phyloP scores from a whole-genome alignment of 2,329 filamentous ascomycete species.

The Sporothrix brasiliensis region DNA sequence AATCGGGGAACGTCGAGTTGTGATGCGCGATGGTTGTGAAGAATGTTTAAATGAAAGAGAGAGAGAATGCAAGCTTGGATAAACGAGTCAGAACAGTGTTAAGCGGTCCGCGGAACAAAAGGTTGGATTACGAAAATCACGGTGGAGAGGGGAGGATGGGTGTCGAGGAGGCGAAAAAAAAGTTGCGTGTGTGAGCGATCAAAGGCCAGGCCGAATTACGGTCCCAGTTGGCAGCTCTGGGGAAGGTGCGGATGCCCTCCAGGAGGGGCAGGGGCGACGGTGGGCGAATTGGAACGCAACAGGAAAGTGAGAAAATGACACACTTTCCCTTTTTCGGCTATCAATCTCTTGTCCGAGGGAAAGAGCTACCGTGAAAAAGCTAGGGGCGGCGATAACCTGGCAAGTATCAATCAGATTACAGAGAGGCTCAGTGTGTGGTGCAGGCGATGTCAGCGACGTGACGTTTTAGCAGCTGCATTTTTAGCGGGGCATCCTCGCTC shows the following conservation, averaged over 20 bases:
- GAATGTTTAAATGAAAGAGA: neutral
- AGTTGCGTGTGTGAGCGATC: constrained; percentile 22
- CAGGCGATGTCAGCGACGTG: neutral
- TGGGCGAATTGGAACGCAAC: constrained; percentile 31
- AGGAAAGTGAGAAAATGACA: constrained; percentile 27
- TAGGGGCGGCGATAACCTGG: constrained; percentile 31
- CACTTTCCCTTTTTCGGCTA: constrained; percentile 6
- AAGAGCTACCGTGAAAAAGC: constrained; percentile 26
- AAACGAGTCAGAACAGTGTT: neutral
- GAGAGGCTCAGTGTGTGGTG: constrained; percentile 18
- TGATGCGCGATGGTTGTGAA: neutral
- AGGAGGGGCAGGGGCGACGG: neutral
- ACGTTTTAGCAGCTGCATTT: neutral
- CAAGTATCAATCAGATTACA: constrained; percentile 29
- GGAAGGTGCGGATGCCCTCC: constrained; percentile 1
- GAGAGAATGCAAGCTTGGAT: neutral
- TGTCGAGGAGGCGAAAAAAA: constrained; percentile 27
- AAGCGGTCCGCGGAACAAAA: neutral
- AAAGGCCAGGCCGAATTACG: constrained; percentile 15
- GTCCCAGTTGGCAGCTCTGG: constrained; percentile 17
- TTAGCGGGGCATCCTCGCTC: constrained; percentile 17
- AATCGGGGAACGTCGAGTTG: constrained; percentile 6
- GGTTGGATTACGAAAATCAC: constrained; percentile 20
- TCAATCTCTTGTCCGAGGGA: constrained; percentile 22
- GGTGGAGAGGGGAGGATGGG: constrained; percentile 13